phyloP scores from a whole-genome alignment of 345 rosid species.

The Punica granatum region DNA sequence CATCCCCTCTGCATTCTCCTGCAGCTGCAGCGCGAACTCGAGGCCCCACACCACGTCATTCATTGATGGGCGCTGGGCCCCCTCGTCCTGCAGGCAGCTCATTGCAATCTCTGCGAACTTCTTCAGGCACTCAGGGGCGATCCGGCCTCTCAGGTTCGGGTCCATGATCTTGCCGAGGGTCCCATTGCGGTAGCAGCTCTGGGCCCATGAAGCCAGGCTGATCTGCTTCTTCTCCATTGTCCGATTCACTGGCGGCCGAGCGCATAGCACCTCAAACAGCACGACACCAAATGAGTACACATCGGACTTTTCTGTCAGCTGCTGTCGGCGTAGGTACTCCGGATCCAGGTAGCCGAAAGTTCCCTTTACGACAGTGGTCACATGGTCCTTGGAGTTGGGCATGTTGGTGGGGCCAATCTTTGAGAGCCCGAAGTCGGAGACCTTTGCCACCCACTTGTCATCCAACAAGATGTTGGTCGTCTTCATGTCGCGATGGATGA shows the following conservation, averaged over 20 bases:
- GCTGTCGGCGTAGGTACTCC: conserved; percentile 13
- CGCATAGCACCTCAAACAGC: conserved; percentile 25
- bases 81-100: conserved; percentile 10
- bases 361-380: conserved; percentile 19
- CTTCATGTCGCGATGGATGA: conserved; percentile 27
- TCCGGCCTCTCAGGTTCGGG: conserved; percentile 11
- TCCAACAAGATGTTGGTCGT: conserved; percentile 19
- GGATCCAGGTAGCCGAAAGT: conserved; percentile 26
- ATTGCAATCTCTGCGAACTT: conserved; percentile 14
- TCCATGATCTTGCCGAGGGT: conserved; percentile 14
- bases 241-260: conserved; percentile 3
- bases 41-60: conserved; percentile 16
- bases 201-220: conserved; percentile 17
- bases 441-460: conserved; percentile 18
- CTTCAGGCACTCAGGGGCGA: conserved; percentile 16
- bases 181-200: conserved; percentile 5
- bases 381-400: conserved; percentile 8
- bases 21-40: conserved; percentile 19
- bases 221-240: conserved; percentile 1
- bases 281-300: conserved; percentile 29
- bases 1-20: conserved; percentile 12
- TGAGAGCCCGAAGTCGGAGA: conserved; percentile 21
- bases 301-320: conserved; percentile 22
- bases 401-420: conserved; percentile 11
- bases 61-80: conserved; percentile 17